A percentile compares a stretch with the other conserved stretches of the same genome.
phyloP scores from a whole-genome alignment of 2,329 filamentous ascomycete species.

The Colletotrichum paranaense region DNA sequence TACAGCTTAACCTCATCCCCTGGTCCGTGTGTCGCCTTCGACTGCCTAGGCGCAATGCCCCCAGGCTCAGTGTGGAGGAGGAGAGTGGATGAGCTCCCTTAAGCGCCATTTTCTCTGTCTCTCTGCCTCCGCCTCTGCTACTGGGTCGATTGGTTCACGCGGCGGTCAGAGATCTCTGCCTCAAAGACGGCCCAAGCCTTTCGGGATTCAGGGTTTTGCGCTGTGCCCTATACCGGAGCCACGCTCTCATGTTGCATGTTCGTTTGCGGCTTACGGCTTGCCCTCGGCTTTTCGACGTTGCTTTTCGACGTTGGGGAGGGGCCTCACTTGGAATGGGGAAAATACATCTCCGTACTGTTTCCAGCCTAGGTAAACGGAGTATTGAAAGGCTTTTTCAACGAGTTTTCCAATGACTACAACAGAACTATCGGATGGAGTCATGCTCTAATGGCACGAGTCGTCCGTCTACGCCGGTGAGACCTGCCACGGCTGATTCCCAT shows the following conservation, averaged over 20 bases:
- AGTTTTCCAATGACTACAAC: background rate
- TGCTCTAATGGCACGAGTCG: background rate
- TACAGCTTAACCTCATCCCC: slow-evolving; percentile 12
- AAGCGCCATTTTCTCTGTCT: background rate
- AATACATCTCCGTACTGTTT: background rate
- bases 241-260: slow-evolving; percentile 8
- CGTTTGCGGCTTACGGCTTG: background rate
- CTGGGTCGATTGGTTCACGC: background rate
- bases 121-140: slow-evolving; percentile 10
- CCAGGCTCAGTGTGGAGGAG: slow-evolving; percentile 20
- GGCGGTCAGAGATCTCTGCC: slow-evolving; percentile 5
- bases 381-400: background rate
- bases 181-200: slow-evolving; percentile 16
- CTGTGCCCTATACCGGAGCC: slow-evolving; percentile 5
- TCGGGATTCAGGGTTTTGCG: background rate
- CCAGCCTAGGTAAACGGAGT: too few relatives aligned
- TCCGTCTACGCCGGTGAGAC: slow-evolving; percentile 3
- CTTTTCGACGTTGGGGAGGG: background rate
- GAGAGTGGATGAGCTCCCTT: background rate
- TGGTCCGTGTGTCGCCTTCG: slow-evolving; percentile 12
- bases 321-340: background rate
- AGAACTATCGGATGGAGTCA: background rate
- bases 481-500: slow-evolving; percentile 10
- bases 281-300: background rate
- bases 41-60: background rate